Base-by-base conservation (phyloP, 1,284 basidiomycete genomes). In the Cutaneotrichosporon arboriforme region DNA sequence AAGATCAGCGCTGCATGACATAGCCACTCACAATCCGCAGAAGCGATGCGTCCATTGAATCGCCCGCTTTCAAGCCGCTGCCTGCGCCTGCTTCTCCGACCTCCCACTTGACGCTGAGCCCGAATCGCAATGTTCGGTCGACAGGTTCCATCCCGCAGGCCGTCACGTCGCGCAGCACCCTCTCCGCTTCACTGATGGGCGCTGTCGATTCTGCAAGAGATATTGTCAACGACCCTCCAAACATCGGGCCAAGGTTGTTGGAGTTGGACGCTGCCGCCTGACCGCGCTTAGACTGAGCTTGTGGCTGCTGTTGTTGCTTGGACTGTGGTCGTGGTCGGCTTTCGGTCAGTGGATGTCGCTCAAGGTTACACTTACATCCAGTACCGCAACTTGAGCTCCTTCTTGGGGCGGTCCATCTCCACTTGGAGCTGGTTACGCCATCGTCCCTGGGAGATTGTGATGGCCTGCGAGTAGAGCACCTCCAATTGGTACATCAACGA, bases 401-500 rank as follows among this genome's bases (percentile, higher is more conserved):
- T 72, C 22, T 58, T 58, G 0, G 47, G 23, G 21, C 68, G 53
- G 50, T 70, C 66, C 17, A 72, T 61, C 9, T 73, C 67, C 10
- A 70, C 68, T 9, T 63, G 33, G 2, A 73, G 55, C 15, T 70
- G 66, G 15, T 59, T 58, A 14, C 69, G 53, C 67, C 70, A 68
- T 44, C 57, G 58, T 2, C 65, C 67, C 41, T 63, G 63, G 15
- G 60, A 63, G 14, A 73, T 55, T 13, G 51, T 41, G 48, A 69
- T 54, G 5, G 70, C 69, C 46, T 73, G 69, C 1, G 59, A 51
- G 48, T 60, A 67, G 8, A 73, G 60, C 5, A 63, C 55, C 52
- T 72, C 70, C 15, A 73, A 58, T 49, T 72, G 71, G 49, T 72
- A 70, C 14, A 67, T 60, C 34, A 73, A 53, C 4, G 66, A 70